A percentile compares a stretch with the other conserved stretches of the same genome.
Conservation (phyloP, 129 eudicot genomes). For the Pseudognaphalium luteoalbum region DNA sequence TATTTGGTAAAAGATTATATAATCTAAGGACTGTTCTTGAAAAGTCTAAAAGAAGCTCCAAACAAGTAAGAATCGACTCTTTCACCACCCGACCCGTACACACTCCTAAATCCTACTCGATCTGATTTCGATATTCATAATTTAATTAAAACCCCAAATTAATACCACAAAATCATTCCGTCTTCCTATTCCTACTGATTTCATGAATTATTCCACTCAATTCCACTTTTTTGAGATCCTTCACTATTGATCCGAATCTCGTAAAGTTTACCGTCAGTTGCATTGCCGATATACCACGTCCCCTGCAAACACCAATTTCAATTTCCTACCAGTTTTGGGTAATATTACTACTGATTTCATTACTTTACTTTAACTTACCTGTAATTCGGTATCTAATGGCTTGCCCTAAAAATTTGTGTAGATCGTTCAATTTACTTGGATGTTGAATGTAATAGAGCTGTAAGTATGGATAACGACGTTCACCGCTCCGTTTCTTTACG, state of each 20-base stretch:
- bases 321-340: not conserved
- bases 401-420: constrained; percentile 7
- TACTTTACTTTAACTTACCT: not conserved
- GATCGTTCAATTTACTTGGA: constrained; percentile 15
- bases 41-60: too few species aligned
- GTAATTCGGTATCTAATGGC: not conserved
- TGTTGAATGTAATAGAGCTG: constrained; percentile 22
- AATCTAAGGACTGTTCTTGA: too few species aligned
- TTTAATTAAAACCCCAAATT: not conserved
- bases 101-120: too few species aligned
- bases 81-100: too few species aligned
- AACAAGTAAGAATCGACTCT: too few species aligned
- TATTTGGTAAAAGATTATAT: too few species aligned
- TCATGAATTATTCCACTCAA: not conserved
- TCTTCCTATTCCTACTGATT: not conserved
- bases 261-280: not conserved
- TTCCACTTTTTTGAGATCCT: not conserved
- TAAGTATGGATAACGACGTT: constrained; percentile 44
- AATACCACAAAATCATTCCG: not conserved
- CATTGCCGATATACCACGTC: not conserved
- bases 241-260: not conserved
- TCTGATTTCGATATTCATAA: not conserved
- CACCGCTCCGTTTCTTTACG: constrained; percentile 50
- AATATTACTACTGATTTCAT: not conserved
- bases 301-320: not conserved